phyloP scores from a whole-genome alignment of 2,329 filamentous ascomycete species.

The Aspergillus costaricaensis region DNA sequence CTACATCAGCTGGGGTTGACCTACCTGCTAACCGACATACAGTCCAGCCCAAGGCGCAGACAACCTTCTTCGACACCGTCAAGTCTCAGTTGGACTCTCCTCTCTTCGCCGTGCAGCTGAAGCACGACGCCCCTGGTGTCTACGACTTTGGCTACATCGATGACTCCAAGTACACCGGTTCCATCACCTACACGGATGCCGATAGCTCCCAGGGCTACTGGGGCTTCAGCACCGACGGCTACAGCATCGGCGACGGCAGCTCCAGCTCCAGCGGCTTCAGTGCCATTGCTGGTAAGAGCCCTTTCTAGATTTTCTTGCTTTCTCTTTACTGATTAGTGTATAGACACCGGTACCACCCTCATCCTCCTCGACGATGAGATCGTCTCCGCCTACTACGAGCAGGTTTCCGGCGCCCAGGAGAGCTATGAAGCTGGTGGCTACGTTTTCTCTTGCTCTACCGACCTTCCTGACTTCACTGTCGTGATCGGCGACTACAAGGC shows the following conservation, averaged over 20 bases:
- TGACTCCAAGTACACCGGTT: conserved; percentile 58
- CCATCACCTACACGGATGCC: conserved; percentile 58
- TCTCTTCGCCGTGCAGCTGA: conserved; percentile 58
- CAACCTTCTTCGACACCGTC: conserved; percentile 64
- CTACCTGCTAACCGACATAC: not conserved
- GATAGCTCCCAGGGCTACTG: conserved; percentile 64
- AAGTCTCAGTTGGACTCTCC: conserved; percentile 52
- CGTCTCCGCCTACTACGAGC: conserved; percentile 61
- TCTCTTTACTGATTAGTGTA: not conserved
- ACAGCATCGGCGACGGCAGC: conserved; percentile 52
- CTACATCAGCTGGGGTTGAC: not conserved
- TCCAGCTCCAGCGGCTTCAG: conserved; percentile 46
- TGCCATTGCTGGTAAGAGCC: conserved; percentile 55
- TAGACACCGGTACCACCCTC: conserved; percentile 70
- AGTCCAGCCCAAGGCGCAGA: conserved; percentile 52
- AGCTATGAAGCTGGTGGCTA: conserved; percentile 55
- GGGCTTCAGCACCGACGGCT: conserved; percentile 60
- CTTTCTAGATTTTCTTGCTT: not conserved
- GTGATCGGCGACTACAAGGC: conserved; percentile 53
- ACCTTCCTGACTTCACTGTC: conserved; percentile 57
- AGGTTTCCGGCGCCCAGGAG: conserved; percentile 56
- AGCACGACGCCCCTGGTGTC: conserved; percentile 53
- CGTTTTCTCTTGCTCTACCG: conserved; percentile 54
- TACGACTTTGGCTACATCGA: conserved; percentile 65
- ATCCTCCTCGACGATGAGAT: conserved; percentile 59